Base-by-base conservation (phyloP, 495 filamentous ascomycete species). In the Xylona heveae region DNA sequence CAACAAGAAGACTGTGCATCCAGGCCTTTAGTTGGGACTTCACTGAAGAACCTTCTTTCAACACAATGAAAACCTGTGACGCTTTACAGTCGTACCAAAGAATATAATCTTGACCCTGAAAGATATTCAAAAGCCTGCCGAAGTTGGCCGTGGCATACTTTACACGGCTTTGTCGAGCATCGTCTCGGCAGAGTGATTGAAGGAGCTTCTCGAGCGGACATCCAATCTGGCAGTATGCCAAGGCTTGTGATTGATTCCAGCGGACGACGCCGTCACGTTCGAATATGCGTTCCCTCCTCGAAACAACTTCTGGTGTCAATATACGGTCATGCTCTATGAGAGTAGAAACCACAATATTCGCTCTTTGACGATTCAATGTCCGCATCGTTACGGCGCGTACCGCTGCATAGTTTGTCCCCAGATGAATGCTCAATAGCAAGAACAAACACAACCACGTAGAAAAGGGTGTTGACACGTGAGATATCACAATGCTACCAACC, bases 301-400 rank as follows among this genome's bases (percentile, higher is more conserved):
- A 57, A 2, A 77, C 68, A 40, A 80, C 56, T 12, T 59, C 55
- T 0, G 80, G 84, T 0, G 51, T 60, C 10, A 78, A 59, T 17
- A 74, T 43, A 17, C 21, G 31, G 14, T 58, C 64, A 3, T 47
- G 49, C 9, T 58, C 53, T 5, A 73, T 41, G 24, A 74, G 59
- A 10, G 64, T 52, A 13, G 72, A 71, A 39, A 84, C 68, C 18
- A 84, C 61, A 25, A 97, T 68, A 41, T 75, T 84, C 1, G 83
- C 72, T 15, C 85, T 66, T 49, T 94, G 85, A 20, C 79, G 59
- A 55, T 92, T 94, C 10, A 94, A 59, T n/a, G 69, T 81, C 10
- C 64, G 64, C 70, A 94, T 77, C 46, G 68, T 67, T 7, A 95
- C 85, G 26, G 77, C 59, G 38, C 73, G 65, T 14, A 95, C 84